These are phyloP conservation scores for Pseudogymnoascus sp. DNA, from an alignment of 2,329 filamentous ascomycete species.

Conservation along the genomic window DNA sequence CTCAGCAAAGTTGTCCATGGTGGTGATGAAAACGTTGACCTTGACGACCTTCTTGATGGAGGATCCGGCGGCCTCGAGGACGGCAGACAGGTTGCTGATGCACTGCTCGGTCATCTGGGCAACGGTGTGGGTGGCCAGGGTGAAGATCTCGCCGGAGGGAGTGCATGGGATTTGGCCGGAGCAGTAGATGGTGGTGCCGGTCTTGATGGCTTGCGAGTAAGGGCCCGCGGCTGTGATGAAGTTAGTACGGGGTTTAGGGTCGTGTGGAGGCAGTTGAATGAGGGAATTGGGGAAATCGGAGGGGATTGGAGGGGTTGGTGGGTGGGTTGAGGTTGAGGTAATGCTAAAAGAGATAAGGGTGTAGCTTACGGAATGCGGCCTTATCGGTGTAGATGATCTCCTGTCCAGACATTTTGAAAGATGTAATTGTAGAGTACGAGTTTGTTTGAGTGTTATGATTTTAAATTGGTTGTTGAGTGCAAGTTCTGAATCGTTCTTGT, in stretches of 20 bases:
- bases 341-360: background rate
- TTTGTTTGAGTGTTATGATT: constrained; percentile 1
- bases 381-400: constrained; percentile 28
- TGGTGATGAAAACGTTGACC: constrained; percentile 82
- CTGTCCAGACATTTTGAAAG: constrained; percentile 26
- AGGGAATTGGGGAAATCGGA: background rate
- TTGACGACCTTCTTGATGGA: constrained; percentile 78
- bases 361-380: constrained; percentile 28
- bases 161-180: constrained; percentile 43
- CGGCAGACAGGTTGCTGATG: constrained; percentile 76
- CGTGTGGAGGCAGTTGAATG: constrained; percentile 1
- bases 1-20: constrained; percentile 80
- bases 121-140: constrained; percentile 49
- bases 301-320: constrained; percentile 9
- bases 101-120: constrained; percentile 57
- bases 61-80: constrained; percentile 76
- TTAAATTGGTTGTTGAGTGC: background rate
- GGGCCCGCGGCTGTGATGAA: constrained; percentile 29
- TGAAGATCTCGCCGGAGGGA: constrained; percentile 26
- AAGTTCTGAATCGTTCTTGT: background rate
- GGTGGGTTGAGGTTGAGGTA: constrained; percentile 4
- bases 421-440: background rate
- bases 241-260: constrained; percentile 8
- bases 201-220: constrained; percentile 50
- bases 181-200: constrained; percentile 57